Conservation (phyloP, 495 filamentous ascomycete species). For the Xylaria castorea region DNA sequence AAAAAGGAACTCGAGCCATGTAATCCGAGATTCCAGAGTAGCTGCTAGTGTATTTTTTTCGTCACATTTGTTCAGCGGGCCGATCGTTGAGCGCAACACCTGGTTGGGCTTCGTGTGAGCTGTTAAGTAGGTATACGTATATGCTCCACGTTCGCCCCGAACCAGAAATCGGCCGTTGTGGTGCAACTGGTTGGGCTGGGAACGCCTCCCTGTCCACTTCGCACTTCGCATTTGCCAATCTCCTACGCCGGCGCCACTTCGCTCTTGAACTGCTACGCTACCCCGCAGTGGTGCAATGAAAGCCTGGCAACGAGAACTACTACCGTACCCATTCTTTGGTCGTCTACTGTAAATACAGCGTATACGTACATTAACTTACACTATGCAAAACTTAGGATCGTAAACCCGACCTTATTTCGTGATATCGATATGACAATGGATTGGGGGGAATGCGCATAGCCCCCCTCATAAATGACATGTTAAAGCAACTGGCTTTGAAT, state of each 20-base stretch:
- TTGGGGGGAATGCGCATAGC: constrained; percentile 1
- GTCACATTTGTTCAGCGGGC: constrained; percentile 13
- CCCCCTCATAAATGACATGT: background rate
- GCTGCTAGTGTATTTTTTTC: background rate
- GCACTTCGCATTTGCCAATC: constrained; percentile 23
- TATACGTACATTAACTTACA: no score
- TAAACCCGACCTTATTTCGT: background rate
- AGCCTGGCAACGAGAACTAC: constrained; percentile 24
- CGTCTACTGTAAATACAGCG: background rate
- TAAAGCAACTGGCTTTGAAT: background rate
- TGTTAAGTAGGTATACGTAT: background rate
- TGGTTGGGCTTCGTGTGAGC: constrained; percentile 8
- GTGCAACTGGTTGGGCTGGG: constrained; percentile 13
- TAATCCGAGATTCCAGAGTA: background rate
- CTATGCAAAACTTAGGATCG: background rate
- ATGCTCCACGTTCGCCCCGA: constrained; percentile 15
- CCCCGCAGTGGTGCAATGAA: constrained; percentile 16
- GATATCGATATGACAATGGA: background rate
- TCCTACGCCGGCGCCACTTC: constrained; percentile 20
- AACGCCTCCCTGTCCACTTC: constrained; percentile 11
- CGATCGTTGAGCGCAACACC: constrained; percentile 6
- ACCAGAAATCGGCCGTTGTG: constrained; percentile 16
- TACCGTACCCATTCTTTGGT: background rate
- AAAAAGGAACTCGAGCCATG: constrained; percentile 16
- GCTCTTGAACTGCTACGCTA: constrained; percentile 21